Conservation (phyloP, 305 asterid species). For the Plantago coronopus region DNA sequence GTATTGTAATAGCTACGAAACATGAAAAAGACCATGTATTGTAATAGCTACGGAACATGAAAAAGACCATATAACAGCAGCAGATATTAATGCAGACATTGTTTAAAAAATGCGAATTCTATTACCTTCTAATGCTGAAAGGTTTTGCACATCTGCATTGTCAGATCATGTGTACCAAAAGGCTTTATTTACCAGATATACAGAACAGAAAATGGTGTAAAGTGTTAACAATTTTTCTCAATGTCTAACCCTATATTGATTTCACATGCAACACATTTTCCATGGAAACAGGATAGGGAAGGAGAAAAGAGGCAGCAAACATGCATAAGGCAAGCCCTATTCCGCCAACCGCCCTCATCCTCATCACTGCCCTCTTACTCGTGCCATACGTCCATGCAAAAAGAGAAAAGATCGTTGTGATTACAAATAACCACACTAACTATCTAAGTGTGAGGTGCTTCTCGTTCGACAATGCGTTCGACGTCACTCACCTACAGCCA, state of each 20-base stretch:
- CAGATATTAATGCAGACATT: not conserved
- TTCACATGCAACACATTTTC: not conserved
- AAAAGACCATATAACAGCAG: not conserved
- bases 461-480: constrained; percentile 37
- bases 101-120: too few relatives aligned
- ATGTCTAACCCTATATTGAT: not conserved
- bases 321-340: not conserved
- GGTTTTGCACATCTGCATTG: too few relatives aligned
- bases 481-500: constrained; percentile 38
- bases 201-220: not conserved
- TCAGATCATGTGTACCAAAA: not conserved
- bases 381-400: constrained; percentile 7
- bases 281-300: not conserved
- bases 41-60: not conserved
- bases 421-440: constrained; percentile 66
- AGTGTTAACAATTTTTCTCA: not conserved
- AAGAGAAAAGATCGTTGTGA: constrained; percentile 15
- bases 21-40: too few relatives aligned
- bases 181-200: not conserved
- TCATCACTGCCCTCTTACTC: not conserved
- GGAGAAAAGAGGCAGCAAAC: not conserved
- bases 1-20: too few relatives aligned
- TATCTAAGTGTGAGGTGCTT: constrained; percentile 60
- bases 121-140: too few relatives aligned
- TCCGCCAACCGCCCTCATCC: constrained; percentile 1